Base-by-base conservation (phyloP, 257 asterid genomes). In the Solanum rostratum region DNA sequence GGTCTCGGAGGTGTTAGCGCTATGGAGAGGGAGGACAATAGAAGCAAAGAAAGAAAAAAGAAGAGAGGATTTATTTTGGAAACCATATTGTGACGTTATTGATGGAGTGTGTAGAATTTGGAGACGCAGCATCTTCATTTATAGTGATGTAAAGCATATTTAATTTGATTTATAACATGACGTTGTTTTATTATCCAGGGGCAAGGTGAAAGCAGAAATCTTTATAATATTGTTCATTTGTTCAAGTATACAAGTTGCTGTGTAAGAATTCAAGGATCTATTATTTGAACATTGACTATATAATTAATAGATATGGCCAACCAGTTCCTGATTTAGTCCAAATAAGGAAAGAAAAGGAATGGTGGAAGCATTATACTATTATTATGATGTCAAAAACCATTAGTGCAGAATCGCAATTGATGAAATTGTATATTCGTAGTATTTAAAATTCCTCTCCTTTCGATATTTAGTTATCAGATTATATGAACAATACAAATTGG, bases 1-100 rank as follows among this genome's bases (percentile, higher is more conserved):
- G 86, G 90, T 20, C 43, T 24, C n/a, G 24, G 62, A 20, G 89
- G 54, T 9, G 84, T 54, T 74, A 37, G 19, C 16, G 87, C 86
- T 8, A 18, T 53, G 45, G 76, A 85, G 50, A 54, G 20, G 20
- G 59, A 80, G 29, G 50, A 41, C 10, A 87, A 80, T 3, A 87
- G 14, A n/a, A 76, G 29, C 53, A 85, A 27, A 14, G 43, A 39
- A 53, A 30, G 29, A 49, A 52, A 30, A 2, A 33, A 41, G 19
- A 10, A 73, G 12, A 22, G 7, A 20, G 5, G 39, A 43, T 45
- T n/a, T 7, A 10, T 76, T 85, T 60, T 50, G 10, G 13, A 22
- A 84, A 73, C 59, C 85, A 83, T 86, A 83, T 83, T 43, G 7
- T 43, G 22, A 43, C 7, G 37, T 68, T 29, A 66, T 8, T 16